These are phyloP conservation scores for Podospora pseudoanserina DNA, from an alignment of 495 filamentous ascomycete species.

Conservation along the genomic window DNA sequence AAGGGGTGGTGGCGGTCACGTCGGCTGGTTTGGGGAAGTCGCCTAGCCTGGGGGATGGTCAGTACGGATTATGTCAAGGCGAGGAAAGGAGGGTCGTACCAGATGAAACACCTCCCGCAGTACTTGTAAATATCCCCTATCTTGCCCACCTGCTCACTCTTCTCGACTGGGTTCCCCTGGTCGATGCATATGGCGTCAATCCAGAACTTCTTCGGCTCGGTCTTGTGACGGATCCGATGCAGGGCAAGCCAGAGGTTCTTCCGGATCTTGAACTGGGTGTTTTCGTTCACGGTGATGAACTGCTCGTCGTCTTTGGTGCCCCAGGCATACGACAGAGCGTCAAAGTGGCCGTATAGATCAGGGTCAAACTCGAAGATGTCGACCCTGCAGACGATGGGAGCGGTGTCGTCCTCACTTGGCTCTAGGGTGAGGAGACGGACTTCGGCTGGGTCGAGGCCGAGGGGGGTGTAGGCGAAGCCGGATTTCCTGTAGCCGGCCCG, in stretches of 20 bases:
- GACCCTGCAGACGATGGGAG: not conserved
- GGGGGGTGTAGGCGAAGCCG: not conserved
- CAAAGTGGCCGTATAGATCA: not conserved
- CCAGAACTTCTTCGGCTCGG: not conserved
- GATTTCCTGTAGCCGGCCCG: not conserved
- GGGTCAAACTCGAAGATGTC: not conserved
- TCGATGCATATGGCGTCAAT: not conserved
- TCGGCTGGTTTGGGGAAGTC: not conserved
- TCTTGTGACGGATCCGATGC: not conserved
- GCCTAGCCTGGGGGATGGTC: not conserved
- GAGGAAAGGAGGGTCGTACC: not conserved
- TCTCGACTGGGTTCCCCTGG: not conserved
- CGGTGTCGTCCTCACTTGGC: not conserved
- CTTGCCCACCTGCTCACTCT: not conserved
- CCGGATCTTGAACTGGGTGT: not conserved
- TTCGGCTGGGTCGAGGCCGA: not conserved
- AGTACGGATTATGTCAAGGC: not conserved
- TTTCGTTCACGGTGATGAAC: not conserved
- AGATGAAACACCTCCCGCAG: not conserved
- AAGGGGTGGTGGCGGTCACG: not conserved
- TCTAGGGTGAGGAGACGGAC: not conserved
- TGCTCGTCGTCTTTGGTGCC: not conserved
- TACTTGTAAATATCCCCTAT: not conserved
- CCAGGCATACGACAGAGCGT: not conserved
- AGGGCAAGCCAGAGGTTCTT: not conserved